Conservation (phyloP, 2,329 filamentous ascomycete species). For the Neonectria hederae region DNA sequence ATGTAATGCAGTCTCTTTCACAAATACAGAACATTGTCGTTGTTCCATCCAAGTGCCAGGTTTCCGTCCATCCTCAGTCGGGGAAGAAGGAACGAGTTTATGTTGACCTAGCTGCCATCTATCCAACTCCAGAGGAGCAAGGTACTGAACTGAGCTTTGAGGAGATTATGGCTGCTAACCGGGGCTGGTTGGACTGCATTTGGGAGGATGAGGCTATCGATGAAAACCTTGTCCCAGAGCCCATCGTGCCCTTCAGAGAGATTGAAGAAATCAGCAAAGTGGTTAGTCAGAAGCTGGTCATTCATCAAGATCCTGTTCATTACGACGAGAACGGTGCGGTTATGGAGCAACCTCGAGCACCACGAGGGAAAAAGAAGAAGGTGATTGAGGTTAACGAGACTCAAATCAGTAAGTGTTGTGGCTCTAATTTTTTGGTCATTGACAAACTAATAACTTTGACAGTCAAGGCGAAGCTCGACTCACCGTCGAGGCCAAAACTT, state of each 20-base stretch:
- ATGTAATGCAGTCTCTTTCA: conserved; percentile 63
- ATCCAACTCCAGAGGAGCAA: conserved; percentile 77
- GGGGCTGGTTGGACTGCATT: conserved; percentile 72
- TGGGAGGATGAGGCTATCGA: conserved; percentile 61
- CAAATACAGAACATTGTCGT: conserved; percentile 74
- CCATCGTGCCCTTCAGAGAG: conserved; percentile 38
- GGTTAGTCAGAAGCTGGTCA: conserved; percentile 36
- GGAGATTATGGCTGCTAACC: conserved; percentile 81
- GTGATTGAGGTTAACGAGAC: conserved; percentile 88
- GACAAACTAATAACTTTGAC: conserved; percentile 42
- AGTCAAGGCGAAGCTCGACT: conserved; percentile 95
- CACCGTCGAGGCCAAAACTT: conserved; percentile 84
- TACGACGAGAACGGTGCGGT: conserved; percentile 69
- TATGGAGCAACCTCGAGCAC: conserved; percentile 55
- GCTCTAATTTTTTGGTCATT: neutral
- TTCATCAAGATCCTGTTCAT: conserved; percentile 46
- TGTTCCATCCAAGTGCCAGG: conserved; percentile 77
- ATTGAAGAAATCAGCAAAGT: conserved; percentile 45
- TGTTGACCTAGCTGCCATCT: conserved; percentile 85
- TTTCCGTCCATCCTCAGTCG: conserved; percentile 82
- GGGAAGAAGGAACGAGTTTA: conserved; percentile 88
- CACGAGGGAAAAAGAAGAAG: conserved; percentile 75
- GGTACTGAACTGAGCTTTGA: conserved; percentile 88
- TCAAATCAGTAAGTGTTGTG: conserved; percentile 77
- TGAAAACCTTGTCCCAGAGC: conserved; percentile 46